Base-by-base conservation (phyloP, 2,329 filamentous ascomycete species). In the Chaetomiaceae sp. region DNA sequence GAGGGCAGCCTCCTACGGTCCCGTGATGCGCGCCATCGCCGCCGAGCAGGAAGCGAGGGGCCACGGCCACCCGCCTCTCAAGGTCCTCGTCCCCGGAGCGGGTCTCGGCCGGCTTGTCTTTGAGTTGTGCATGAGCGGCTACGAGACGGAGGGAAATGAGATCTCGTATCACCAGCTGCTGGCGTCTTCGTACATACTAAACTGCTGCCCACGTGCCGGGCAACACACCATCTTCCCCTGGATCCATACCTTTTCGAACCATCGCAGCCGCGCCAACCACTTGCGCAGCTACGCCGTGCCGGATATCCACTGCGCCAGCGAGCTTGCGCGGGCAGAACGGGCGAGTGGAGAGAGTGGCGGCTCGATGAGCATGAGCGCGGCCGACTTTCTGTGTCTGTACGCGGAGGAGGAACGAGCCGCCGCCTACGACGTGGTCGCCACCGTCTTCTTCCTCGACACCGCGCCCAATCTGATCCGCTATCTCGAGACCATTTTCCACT, bases 121-220 rank as follows among this genome's bases (percentile, higher is more conserved):
- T 59, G 93, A 98, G 36, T 72, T 97, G 12, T 88, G 84, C 61
- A 70, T 70, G 22, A 72, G 70, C 1, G 90, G 93, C 10, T 94
- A 82, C 64, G 69, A 77, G 10, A 78, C 81, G 1, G 89, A 96
- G 64, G 91, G 91, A 22, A 97, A 96, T 61, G 87, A 98, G 67
- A 95, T 97, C 51, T 96, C 90, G 3, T 97, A 95, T 61, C 93
- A 98, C 64, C 88, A 95, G 63, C 78, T 98, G n/a, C 74, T 97
- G 48, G 88, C 88, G 1, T 94, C 87, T 6, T 79, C 78, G 0
- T 83, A 86, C 61, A 77, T 90, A 14, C 76, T 90, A 38, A 90
- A 91, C 63, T 75, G 73, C 57, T 86, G 83, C 4, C 58, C 70
- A 0, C 61, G 64, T 2, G 76, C 76, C 0, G 74, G 74, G 14